Evolutionary conservation across 2,329 filamentous ascomycete species (phyloP).

Genomic region (Talaromyces sp.): DNA sequence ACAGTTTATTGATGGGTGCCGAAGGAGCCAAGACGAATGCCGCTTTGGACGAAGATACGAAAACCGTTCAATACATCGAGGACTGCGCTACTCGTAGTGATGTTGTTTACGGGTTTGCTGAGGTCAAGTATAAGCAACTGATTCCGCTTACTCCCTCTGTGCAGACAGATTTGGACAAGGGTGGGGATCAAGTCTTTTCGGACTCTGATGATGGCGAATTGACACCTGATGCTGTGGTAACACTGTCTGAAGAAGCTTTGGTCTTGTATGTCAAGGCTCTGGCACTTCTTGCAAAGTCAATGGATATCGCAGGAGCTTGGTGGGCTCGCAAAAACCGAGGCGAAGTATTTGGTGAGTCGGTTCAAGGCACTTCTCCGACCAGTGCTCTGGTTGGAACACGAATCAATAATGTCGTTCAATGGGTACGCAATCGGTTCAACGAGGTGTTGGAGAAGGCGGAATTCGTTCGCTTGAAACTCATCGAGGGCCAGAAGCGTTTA

Average conservation of each 20-base stretch:
- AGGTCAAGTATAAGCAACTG: conserved; percentile 98
- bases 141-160: conserved; percentile 77
- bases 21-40: conserved; percentile 62
- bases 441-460: conserved; percentile 96
- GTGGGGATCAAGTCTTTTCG: conserved; percentile 36
- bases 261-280: conserved; percentile 96
- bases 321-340: conserved; percentile 77
- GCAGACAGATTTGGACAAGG: conserved; percentile 36
- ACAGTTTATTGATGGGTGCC: conserved; percentile 63
- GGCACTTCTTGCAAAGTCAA: conserved; percentile 83
- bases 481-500: conserved; percentile 80
- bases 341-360: conserved; percentile 52
- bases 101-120: conserved; percentile 94
- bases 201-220: conserved; percentile 71
- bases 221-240: conserved; percentile 80
- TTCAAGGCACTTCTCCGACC: conserved; percentile 44
- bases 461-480: conserved; percentile 81
- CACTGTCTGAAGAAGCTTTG: conserved; percentile 87
- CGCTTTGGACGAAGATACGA: conserved; percentile 71
- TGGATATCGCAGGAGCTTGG: conserved; percentile 92
- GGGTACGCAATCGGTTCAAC: conserved; percentile 92
- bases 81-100: conserved; percentile 91
- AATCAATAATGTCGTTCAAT: conserved; percentile 92
- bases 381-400: conserved; percentile 60
- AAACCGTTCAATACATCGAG: conserved; percentile 78